Evolutionary conservation across 345 rosid genomes (phyloP), one percentile per base, ranked within the genome.

Genomic region (Aurinia saxatilis): DNA sequence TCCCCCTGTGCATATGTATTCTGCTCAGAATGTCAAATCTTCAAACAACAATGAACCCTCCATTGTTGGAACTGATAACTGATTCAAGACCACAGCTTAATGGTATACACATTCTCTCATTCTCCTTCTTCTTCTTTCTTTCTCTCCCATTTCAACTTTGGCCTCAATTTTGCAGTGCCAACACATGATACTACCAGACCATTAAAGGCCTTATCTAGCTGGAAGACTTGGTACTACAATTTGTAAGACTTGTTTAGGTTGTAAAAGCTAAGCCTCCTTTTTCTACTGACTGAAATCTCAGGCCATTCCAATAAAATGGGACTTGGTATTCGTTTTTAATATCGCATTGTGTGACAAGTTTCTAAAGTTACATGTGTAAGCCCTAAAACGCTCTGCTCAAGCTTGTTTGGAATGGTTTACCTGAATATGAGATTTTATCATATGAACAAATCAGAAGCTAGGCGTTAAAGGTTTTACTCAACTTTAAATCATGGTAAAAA

Each of bases 1-100:
- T 6, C 88, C 93, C 73, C 54, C 86, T 50, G 80, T 82, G 8
- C 92, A 85, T 69, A 82, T 92, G 66, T 38, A 41, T 5, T 75
- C 71, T 7, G 60, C 73, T 36, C 79, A 80, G 66, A 84, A 72
- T 60, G 72, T 45, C 14, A 74, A 74, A 54, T 45, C 54, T 46
- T 64, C 80, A 39, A 59, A 51, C 34, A 71, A 66, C 19, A 80
- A 14, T 12, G 63, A 61, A 47, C 36, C 68, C 0, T 61, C 59
- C 25, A 27, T 45, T 53, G 77, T 63, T 41, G 65, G 61, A 45
- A 65, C 75, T 29, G 71, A 63, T 65, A 76, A 66, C 66, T 60
- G 63, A 38, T 61, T 63, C 55, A n/a, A 59, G 65, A 63, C 35
- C 78, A 63, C 65, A 64, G 18, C 67, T 77, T 27, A 16, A 2